phyloP scores from a whole-genome alignment of 2,329 filamentous ascomycete species.

The Stachybotrys echinatus region DNA sequence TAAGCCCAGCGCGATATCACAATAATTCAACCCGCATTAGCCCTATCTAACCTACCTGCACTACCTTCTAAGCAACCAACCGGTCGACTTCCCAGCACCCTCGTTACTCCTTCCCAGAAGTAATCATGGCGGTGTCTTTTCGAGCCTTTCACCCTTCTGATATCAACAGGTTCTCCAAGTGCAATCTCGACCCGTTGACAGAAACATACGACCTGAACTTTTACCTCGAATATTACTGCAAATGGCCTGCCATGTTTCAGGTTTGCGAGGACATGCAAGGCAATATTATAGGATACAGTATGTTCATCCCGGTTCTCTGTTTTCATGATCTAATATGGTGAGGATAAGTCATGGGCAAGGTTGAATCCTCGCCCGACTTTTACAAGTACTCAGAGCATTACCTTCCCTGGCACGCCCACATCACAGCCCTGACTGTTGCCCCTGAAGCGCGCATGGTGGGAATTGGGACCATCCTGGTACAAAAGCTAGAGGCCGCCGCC shows the following conservation, averaged over 20 bases:
- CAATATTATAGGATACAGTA: slow-evolving; percentile 93
- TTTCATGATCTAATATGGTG: background rate
- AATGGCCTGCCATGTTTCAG: slow-evolving; percentile 93
- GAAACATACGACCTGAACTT: slow-evolving; percentile 96
- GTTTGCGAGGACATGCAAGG: slow-evolving; percentile 81
- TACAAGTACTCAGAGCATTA: slow-evolving; percentile 78
- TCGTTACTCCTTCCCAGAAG: background rate
- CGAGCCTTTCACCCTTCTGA: slow-evolving; percentile 80
- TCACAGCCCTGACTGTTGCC: slow-evolving; percentile 90
- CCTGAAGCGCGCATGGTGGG: slow-evolving; percentile 81
- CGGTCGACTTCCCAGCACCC: too few relatives aligned
- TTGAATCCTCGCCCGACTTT: slow-evolving; percentile 77
- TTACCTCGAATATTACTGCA: slow-evolving; percentile 92
- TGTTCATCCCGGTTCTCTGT: slow-evolving; percentile 1
- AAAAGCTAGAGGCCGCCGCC: slow-evolving; percentile 75
- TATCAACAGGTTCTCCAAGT: slow-evolving; percentile 83
- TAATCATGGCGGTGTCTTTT: slow-evolving; percentile 46
- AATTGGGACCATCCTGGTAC: slow-evolving; percentile 77
- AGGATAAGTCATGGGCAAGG: slow-evolving; percentile 83
- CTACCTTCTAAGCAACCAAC: too few relatives aligned
- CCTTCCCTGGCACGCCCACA: slow-evolving; percentile 98
- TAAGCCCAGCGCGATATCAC: too few relatives aligned
- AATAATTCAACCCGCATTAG: too few relatives aligned
- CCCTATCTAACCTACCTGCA: too few relatives aligned
- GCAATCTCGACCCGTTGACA: slow-evolving; percentile 94